A percentile compares a stretch with the other conserved stretches of the same genome.
Evolutionary conservation across 805 yeast species (phyloP).

Genomic region (Kuraishia hungarica): DNA sequence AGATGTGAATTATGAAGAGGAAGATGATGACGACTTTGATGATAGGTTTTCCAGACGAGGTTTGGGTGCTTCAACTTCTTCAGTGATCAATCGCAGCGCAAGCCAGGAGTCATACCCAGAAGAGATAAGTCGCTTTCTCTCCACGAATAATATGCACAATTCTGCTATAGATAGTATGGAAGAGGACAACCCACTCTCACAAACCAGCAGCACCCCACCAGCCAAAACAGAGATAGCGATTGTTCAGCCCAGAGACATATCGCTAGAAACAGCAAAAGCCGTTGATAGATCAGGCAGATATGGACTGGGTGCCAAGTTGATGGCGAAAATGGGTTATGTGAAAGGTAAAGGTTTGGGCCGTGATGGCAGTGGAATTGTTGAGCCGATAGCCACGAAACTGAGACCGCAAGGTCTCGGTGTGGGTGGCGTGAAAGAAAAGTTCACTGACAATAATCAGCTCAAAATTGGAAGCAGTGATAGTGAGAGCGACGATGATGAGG

Average conservation of each 20-base stretch:
- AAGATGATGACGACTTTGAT: neutral
- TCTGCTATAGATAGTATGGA: neutral
- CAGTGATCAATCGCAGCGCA: neutral
- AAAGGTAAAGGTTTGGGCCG: conserved; percentile 83
- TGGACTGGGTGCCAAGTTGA: conserved; percentile 78
- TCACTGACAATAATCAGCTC: conserved; percentile 7
- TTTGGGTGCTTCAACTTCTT: neutral
- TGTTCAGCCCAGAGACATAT: neutral
- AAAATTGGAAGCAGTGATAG: conserved; percentile 7
- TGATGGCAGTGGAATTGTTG: conserved; percentile 59
- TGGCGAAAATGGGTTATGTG: conserved; percentile 81
- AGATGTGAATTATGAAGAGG: neutral
- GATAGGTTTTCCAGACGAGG: neutral
- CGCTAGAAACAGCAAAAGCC: neutral
- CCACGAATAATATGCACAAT: too few relatives aligned
- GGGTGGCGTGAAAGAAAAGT: conserved; percentile 47
- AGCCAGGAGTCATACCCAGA: too few relatives aligned
- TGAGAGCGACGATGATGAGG: conserved; percentile 9
- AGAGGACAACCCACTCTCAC: neutral
- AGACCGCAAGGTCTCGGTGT: conserved; percentile 68
- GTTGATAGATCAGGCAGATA: conserved; percentile 24
- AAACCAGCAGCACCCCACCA: neutral
- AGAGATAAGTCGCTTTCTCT: too few relatives aligned
- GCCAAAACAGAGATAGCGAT: neutral
- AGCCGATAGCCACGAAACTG: conserved; percentile 67